These are phyloP conservation scores for Trichosporon ovoides DNA, from an alignment of 1,284 basidiomycete genomes.

Conservation along the genomic window DNA sequence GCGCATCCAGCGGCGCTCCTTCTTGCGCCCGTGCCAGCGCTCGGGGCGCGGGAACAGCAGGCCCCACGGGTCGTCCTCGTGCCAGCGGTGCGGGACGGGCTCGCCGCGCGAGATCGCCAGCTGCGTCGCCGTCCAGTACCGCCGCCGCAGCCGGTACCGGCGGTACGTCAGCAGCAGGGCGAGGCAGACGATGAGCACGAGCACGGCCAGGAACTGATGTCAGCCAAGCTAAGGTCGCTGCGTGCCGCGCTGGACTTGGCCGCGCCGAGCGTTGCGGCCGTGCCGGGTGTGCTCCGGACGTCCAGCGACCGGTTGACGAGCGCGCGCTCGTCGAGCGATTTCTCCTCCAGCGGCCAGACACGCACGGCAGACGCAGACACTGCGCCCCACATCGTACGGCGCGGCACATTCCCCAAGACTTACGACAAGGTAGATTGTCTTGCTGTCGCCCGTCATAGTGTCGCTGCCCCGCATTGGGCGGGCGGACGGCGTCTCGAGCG, in stretches of 20 bases:
- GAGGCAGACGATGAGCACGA: constrained; percentile 32
- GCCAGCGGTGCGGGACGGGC: constrained; percentile 17
- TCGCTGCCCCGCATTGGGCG: neutral
- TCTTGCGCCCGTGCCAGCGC: constrained; percentile 2
- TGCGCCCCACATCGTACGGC: too few relatives aligned
- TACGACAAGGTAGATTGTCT: constrained; percentile 4
- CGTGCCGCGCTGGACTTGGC: too few relatives aligned
- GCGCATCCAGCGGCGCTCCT: constrained; percentile 22
- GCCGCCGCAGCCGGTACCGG: constrained; percentile 31
- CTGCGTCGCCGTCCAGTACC: constrained; percentile 38
- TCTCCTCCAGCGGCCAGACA: too few relatives aligned
- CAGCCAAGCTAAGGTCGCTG: neutral
- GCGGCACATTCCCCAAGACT: neutral
- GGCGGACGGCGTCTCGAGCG: neutral
- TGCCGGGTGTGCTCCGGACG: too few relatives aligned
- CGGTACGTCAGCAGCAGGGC: constrained; percentile 32
- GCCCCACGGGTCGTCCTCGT: constrained; percentile 7
- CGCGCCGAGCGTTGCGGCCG: neutral
- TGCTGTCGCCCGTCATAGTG: neutral
- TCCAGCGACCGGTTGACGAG: too few relatives aligned
- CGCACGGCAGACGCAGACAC: too few relatives aligned
- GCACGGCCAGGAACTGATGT: constrained; percentile 40
- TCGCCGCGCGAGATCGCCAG: constrained; percentile 39
- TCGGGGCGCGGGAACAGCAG: neutral
- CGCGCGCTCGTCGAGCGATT: too few relatives aligned